Conservation (phyloP, 1,139 yeast genomes). For the Scheffersomyces titani region DNA sequence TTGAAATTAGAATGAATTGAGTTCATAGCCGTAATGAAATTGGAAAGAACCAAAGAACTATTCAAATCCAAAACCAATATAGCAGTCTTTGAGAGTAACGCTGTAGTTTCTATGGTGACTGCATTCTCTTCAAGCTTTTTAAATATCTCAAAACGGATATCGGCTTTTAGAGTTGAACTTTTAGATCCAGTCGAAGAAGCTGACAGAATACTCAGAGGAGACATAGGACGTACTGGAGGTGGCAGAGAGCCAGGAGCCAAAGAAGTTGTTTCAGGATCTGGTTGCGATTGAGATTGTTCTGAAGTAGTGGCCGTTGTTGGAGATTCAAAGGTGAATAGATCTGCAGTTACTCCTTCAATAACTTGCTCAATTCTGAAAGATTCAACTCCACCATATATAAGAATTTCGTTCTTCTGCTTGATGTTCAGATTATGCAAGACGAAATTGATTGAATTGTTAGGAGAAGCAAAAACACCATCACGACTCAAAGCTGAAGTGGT, state of each 20-base stretch:
- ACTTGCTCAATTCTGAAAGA: conserved; percentile 24
- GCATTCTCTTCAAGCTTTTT: conserved; percentile 20
- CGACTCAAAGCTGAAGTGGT: conserved; percentile 45
- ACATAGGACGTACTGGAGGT: background rate
- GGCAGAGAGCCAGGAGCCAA: background rate
- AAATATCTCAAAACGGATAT: conserved; percentile 54
- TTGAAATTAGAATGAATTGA: conserved; percentile 6
- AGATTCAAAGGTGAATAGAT: conserved; percentile 22
- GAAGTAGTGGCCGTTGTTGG: background rate
- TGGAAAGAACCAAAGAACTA: conserved; percentile 16
- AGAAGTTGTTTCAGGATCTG: background rate
- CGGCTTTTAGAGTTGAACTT: conserved; percentile 34
- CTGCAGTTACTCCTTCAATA: conserved; percentile 14
- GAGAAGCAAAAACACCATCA: conserved; percentile 40
- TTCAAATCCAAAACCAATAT: conserved; percentile 30
- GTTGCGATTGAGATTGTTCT: background rate
- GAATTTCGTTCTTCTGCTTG: conserved; percentile 41
- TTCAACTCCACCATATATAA: conserved; percentile 52
- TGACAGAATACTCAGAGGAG: conserved; percentile 1
- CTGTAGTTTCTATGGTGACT: conserved; percentile 35
- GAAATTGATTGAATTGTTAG: conserved; percentile 27
- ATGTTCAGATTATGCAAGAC: conserved; percentile 31
- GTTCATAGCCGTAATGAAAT: conserved; percentile 12
- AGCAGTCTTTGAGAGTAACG: conserved; percentile 48
- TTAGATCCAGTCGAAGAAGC: background rate